Percentiles rank a stretch among this genome's conserved stretches.
phyloP scores from a whole-genome alignment of 2,329 filamentous ascomycete genomes.

The Allantophomopsis lycopodina region DNA sequence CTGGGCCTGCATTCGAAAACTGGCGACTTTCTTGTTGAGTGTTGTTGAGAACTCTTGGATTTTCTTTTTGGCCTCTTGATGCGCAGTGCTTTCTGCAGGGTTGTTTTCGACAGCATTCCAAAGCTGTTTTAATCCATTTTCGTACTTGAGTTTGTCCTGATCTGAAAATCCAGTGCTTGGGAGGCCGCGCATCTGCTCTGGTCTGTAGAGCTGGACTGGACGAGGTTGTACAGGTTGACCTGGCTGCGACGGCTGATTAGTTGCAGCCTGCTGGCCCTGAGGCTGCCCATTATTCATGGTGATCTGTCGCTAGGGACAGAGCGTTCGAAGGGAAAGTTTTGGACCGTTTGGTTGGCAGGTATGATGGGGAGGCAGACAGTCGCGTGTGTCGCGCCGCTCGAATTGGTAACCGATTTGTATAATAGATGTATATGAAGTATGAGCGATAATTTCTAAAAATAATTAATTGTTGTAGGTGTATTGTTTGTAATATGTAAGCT shows the following conservation, averaged over 20 bases:
- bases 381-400: too few species aligned
- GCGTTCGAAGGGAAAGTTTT: too few species aligned
- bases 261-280: constrained; percentile 5
- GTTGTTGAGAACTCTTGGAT: constrained; percentile 47
- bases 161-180: constrained; percentile 25
- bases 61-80: constrained; percentile 38
- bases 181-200: constrained; percentile 17
- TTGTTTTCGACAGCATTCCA: constrained; percentile 36
- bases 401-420: too few species aligned
- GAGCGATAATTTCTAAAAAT: too few species aligned
- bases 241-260: constrained; percentile 10
- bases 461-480: too few species aligned
- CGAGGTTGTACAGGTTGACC: constrained; percentile 10
- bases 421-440: too few species aligned
- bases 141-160: constrained; percentile 44
- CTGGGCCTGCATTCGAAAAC: constrained; percentile 6
- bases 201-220: constrained; percentile 11
- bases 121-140: constrained; percentile 36
- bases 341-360: too few species aligned
- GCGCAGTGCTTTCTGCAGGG: constrained; percentile 30
- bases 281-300: too few species aligned
- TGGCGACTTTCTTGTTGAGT: constrained; percentile 36
- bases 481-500: too few species aligned
- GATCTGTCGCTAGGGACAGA: too few species aligned
- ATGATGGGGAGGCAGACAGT: too few species aligned